Evolutionary conservation across 352 stramenopile genomes (phyloP).

Genomic region (Pythium aristosporum): DNA sequence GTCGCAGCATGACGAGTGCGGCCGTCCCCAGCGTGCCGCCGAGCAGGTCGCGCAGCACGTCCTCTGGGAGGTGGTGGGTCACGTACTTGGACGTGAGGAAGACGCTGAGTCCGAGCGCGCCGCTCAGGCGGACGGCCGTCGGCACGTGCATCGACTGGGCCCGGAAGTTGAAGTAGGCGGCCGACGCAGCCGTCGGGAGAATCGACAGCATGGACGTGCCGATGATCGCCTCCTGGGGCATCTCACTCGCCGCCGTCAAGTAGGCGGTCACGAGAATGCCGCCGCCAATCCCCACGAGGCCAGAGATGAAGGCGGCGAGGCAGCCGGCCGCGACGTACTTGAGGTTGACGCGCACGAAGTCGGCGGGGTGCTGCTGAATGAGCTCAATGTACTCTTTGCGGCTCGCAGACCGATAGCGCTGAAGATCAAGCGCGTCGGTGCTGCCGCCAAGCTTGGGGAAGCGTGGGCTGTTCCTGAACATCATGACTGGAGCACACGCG

Average conservation of each 20-base stretch:
- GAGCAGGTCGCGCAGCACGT: constrained; percentile 63
- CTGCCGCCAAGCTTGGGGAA: constrained; percentile 64
- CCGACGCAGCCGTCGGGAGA: constrained; percentile 66
- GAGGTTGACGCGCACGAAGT: constrained; percentile 8
- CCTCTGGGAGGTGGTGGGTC: constrained; percentile 70
- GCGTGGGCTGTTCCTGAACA: constrained; percentile 70
- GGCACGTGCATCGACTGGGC: constrained; percentile 75
- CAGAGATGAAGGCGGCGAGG: constrained; percentile 75
- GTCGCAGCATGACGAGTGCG: constrained; percentile 77
- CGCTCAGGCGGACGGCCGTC: constrained; percentile 57
- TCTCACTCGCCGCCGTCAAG: constrained; percentile 76
- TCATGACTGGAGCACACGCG: constrained; percentile 65
- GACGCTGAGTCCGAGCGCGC: constrained; percentile 53
- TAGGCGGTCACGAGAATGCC: constrained; percentile 85
- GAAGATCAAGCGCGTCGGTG: constrained; percentile 58
- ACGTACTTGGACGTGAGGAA: constrained; percentile 83
- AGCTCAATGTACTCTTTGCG: constrained; percentile 1
- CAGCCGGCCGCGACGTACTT: constrained; percentile 71
- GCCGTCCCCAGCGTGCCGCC: constrained; percentile 60
- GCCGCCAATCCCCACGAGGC: constrained; percentile 71
- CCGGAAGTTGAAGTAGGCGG: constrained; percentile 69
- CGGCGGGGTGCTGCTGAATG: neutral
- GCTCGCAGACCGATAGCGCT: constrained; percentile 53
- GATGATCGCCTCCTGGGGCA: constrained; percentile 79
- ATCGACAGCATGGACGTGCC: constrained; percentile 81